Evolutionary conservation across 202 grass and related monocot genomes (phyloP), one percentile per base, ranked within the genome.

Genomic region (Sporobolus alterniflorus): DNA sequence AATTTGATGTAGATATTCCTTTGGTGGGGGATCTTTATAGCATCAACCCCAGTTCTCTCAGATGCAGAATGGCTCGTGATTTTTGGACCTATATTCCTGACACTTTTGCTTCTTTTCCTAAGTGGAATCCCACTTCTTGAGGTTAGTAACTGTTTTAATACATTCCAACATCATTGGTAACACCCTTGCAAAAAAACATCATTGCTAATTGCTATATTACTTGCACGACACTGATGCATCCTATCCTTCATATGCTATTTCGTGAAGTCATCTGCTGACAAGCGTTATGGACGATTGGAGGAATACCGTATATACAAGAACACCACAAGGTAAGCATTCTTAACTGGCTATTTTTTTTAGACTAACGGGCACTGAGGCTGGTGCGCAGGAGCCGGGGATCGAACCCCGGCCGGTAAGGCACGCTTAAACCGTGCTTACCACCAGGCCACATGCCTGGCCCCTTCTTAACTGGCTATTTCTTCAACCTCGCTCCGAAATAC

Each of bases 21-120:
- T 82, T 98, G 96, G 96, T 98, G 96, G 96, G 96, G 93, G 41
- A 44, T 98, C 88, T 98, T 98, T 88, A 89, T 98, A 65, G 96
- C 91, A 71, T 93, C 93, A 64, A 83, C 91, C 34, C 91, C 93
- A 36, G 83, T 98, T 73, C 71, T 98, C 67, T 71, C 85, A 49
- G 96, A 78, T 66, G 87, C 83, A 30, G 96, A 98, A 90, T 98
- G 96, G 96, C 84, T 94, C 54, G 91, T 98, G 9, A 90, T 98
- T 56, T 30, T 85, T 6, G 96, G 96, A 61, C 91, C 93, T 63
- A 65, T 92, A 91, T 96, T 98, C 86, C 70, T 98, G 69, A 92
- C 93, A 33, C 47, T 92, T 6, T 78, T 98, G 71, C 89, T 98
- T 67, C 91, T 98, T 64, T 98, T 98, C 9, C 69, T 98, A 52